These are phyloP conservation scores for Neopestalotiopsis clavispora DNA, from an alignment of 2,329 filamentous ascomycete genomes.

Conservation along the genomic window DNA sequence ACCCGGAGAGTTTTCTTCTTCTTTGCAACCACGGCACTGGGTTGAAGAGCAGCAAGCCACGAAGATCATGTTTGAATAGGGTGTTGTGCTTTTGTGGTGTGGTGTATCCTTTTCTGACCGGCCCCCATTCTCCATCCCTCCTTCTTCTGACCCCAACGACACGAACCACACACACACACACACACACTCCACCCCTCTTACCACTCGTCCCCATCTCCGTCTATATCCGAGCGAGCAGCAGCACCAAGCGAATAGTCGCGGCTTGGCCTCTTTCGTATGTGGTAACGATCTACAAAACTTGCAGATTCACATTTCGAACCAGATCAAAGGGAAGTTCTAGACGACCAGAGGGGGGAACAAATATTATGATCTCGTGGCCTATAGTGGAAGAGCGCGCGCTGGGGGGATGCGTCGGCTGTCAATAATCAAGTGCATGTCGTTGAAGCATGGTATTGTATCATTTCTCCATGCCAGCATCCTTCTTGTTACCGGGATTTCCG, in stretches of 20 bases:
- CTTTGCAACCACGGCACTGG: not conserved
- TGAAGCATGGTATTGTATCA: too few species aligned
- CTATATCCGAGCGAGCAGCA: not conserved
- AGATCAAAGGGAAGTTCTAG: not conserved
- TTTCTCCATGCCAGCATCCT: too few species aligned
- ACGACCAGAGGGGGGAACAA: not conserved
- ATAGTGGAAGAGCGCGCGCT: too few species aligned
- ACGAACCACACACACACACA: too few species aligned
- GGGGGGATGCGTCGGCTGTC: too few species aligned
- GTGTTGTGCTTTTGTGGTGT: not conserved
- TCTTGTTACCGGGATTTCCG: too few species aligned
- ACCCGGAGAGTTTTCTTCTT: not conserved
- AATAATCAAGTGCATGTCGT: too few species aligned
- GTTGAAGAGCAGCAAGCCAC: not conserved
- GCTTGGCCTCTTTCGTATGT: not conserved
- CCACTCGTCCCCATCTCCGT: not conserved
- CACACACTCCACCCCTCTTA: not conserved
- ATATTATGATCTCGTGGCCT: too few species aligned
- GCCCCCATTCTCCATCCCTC: too few species aligned
- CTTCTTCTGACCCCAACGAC: too few species aligned
- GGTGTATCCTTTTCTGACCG: too few species aligned
- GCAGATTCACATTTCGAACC: not conserved
- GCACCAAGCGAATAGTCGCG: conserved; percentile 7
- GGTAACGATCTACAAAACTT: not conserved
- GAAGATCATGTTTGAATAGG: not conserved